Evolutionary conservation across 2,329 filamentous ascomycete species (phyloP), one percentile per base, ranked within the genome.

Genomic region (Pestalotiopsis sp.): DNA sequence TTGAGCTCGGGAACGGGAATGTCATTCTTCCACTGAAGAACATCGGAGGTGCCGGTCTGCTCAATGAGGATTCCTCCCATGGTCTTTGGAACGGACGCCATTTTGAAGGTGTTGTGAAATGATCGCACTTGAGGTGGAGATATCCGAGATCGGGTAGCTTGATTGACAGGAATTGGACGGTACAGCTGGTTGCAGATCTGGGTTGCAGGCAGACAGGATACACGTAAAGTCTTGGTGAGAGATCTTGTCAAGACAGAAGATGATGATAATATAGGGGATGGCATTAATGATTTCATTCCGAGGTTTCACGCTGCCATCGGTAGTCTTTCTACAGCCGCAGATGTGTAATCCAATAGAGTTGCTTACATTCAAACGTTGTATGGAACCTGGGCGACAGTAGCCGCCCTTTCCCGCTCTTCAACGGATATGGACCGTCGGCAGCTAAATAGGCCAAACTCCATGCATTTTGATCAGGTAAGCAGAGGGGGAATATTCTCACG

Each of bases 61-160:
- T 91, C 88, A 73, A 94, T 89, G 61, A 91, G 83, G 71, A 97
- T 85, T 69, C 89, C 92, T 76, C 91, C 91, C 91, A 94, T 94
- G 52, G 88, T 91, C 70, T 85, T 84, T 25, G 91, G 91, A 60
- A 91, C 73, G 45, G 83, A 79, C 36, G 76, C 72, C 76, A 78
- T 78, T 25, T 67, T 62, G 49, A 39, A 17, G 36, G 38, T 64
- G 64, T 9, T 36, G 31, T 66, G 52, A 31, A 64, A 64, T 25
- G 38, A 41, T 31, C 61, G 27, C 59, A 62, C 27, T 62, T 41
- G 59, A 39, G 27, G 59, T 39, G 59, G 36, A 39, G 27, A 39
- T 9, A 20, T 62, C 59, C 31, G 59, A 39, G 31, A 38, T 62
- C 59, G 17, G 59, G 59, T n/a, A 62, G 27, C 36, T 38, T 38